Evolutionary conservation across 2,329 filamentous ascomycete species (phyloP), one percentile per base, ranked within the genome.

Genomic region (Claviceps sp.): DNA sequence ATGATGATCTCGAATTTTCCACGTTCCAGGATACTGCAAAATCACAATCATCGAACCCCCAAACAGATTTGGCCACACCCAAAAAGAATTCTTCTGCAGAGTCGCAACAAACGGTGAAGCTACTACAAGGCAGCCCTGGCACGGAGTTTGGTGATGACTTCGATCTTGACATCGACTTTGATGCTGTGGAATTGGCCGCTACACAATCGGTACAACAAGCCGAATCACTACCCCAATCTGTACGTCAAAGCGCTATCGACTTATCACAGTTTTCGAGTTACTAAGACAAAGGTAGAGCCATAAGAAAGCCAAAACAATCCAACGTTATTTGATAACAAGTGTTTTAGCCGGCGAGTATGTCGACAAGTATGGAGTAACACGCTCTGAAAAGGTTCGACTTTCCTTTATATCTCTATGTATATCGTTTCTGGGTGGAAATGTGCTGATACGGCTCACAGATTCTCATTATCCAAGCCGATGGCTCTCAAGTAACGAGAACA

Each of bases 291-390:
- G 67, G 73, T 78, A 86, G 85, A 80, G 77, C 69, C 78, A 73
- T 65, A 71, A 76, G 64, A 85, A 83, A 65, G 72, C 76, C 59
- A 84, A 81, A 71, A 80, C 84, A 47, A 94, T 95, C 62, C 89
- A 95, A 68, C 84, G 91, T 58, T 95, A 95, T 70, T 73, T 90
- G 56, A 78, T 96, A 60, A 85, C 83, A 58, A 81, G 84, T 62
- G 80, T 90, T 58, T 71, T 85, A 55, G 79, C 87, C 55, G 79
- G 78, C 59, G 75, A 82, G 46, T 95, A 87, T 66, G 70, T 72
- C 54, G 80, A 84, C 65, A 73, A 77, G 22, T 76, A 74, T 57
- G 82, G 84, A 45, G 73, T 77, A 57, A 67, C 71, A 48, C 74
- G 73, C 49, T 73, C 73, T 44, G 85, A 95, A 67, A 90, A 93